A percentile compares a stretch with the other conserved stretches of the same genome.
Conservation (phyloP, 2,329 filamentous ascomycete genomes). For the Geoglossum cookeanum region DNA sequence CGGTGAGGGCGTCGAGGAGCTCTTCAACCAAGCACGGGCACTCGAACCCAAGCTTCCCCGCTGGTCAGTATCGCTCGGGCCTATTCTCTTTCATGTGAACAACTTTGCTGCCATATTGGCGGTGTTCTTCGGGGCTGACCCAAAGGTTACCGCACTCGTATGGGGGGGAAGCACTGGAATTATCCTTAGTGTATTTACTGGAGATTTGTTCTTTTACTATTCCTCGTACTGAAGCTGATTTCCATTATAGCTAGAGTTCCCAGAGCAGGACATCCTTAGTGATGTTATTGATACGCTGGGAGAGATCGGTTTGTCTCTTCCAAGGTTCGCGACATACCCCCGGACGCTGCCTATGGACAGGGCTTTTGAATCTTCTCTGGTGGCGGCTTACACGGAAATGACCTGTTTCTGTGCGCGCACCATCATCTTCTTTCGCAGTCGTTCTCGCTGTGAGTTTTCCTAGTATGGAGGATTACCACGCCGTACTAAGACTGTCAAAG, state of each 20-base stretch:
- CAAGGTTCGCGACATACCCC: constrained; percentile 14
- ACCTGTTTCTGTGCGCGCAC: constrained; percentile 18
- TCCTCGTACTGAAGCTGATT: neutral
- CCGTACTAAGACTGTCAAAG: neutral
- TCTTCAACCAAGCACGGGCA: constrained; percentile 8
- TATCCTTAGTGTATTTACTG: constrained; percentile 5
- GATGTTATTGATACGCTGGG: constrained; percentile 16
- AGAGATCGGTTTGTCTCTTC: constrained; percentile 16
- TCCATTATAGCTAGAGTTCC: constrained; percentile 10
- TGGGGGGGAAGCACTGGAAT: constrained; percentile 17
- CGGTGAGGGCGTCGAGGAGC: neutral
- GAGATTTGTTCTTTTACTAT: neutral
- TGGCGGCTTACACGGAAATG: constrained; percentile 17
- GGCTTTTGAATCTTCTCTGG: constrained; percentile 13
- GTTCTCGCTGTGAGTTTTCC: constrained; percentile 13
- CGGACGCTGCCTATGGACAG: constrained; percentile 13
- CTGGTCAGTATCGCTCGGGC: constrained; percentile 8
- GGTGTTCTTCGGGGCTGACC: constrained; percentile 14
- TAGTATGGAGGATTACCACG: constrained; percentile 11
- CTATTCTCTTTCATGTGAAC: constrained; percentile 14
- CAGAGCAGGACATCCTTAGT: constrained; percentile 12
- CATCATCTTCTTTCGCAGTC: constrained; percentile 16
- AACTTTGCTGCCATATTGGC: constrained; percentile 16
- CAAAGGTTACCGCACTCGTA: constrained; percentile 14
- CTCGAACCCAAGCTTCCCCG: constrained; percentile 9